A percentile compares a stretch with the other conserved stretches of the same genome.
Conservation (phyloP, 2,329 filamentous ascomycete species). For the Sordariomycetes sp. region DNA sequence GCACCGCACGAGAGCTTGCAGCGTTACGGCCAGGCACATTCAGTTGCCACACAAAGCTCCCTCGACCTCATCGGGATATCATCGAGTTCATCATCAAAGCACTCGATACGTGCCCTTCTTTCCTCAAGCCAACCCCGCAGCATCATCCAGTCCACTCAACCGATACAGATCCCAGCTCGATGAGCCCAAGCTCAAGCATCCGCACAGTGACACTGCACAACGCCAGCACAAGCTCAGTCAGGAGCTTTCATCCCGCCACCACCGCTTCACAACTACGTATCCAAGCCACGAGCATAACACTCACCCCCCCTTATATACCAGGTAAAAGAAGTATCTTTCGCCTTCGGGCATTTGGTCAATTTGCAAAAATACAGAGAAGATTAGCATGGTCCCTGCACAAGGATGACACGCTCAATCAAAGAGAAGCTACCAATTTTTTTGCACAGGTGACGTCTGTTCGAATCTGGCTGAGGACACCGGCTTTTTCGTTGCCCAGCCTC, state of each 20-base stretch:
- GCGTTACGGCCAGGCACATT: no score
- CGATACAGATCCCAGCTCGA: no score
- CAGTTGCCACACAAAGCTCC: no score
- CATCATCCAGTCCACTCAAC: no score
- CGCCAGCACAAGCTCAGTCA: background rate
- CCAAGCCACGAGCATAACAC: background rate
- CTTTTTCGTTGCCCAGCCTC: no score
- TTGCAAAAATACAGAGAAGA: background rate
- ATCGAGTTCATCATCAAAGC: no score
- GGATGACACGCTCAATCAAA: constrained; percentile 80
- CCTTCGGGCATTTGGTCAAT: background rate
- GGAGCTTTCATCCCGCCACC: background rate
- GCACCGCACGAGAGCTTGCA: no score
- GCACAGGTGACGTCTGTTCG: background rate
- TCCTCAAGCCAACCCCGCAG: no score
- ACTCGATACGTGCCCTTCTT: no score
- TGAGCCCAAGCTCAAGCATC: background rate
- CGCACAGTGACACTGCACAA: background rate
- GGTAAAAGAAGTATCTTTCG: background rate
- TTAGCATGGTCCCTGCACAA: constrained; percentile 27
- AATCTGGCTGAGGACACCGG: background rate
- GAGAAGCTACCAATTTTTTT: constrained; percentile 41
- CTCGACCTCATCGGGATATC: no score
- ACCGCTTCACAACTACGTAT: background rate
- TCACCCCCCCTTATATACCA: background rate